Evolutionary conservation across 371 early-diverging fungal genomes (phyloP).

Genomic region (Quaeritorhiza haematococci): DNA sequence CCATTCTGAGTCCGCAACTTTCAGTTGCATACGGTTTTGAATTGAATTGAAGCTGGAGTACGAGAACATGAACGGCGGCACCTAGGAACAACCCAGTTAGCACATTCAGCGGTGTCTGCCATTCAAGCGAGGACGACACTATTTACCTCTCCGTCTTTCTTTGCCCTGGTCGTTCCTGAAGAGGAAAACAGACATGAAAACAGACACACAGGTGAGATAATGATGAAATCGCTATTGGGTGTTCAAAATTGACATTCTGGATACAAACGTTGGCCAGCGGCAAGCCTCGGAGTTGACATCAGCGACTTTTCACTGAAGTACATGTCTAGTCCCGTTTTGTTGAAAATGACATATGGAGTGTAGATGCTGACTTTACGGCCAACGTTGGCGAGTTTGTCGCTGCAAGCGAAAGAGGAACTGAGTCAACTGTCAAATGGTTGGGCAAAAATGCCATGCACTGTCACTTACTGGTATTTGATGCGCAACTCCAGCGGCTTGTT

Average conservation of each 20-base stretch:
- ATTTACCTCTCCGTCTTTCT: too few relatives aligned
- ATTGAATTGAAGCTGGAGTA: constrained; percentile 74
- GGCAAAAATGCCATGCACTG: not conserved
- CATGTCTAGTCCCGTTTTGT: constrained; percentile 84
- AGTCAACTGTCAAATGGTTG: not conserved
- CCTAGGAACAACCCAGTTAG: too few relatives aligned
- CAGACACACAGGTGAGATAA: not conserved
- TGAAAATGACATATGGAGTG: constrained; percentile 79
- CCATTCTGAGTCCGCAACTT: constrained; percentile 80
- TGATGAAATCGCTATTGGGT: constrained; percentile 21
- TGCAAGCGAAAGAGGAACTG: not conserved
- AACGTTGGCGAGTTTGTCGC: constrained; percentile 27
- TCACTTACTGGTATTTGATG: constrained; percentile 58
- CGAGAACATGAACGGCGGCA: constrained; percentile 94
- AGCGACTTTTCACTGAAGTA: constrained; percentile 71
- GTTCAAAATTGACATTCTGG: constrained; percentile 15
- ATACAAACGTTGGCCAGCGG: constrained; percentile 54
- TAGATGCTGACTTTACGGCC: constrained; percentile 54
- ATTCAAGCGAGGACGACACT: too few relatives aligned
- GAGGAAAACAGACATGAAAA: not conserved
- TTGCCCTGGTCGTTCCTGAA: too few relatives aligned
- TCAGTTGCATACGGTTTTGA: constrained; percentile 74
- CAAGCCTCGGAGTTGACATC: constrained; percentile 66
- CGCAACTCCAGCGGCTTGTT: constrained; percentile 64
- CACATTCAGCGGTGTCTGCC: too few relatives aligned